Evolutionary conservation across 2,329 filamentous ascomycete genomes (phyloP), one percentile per base, ranked within the genome.

Genomic region (Colletotrichum orchidophilum): DNA sequence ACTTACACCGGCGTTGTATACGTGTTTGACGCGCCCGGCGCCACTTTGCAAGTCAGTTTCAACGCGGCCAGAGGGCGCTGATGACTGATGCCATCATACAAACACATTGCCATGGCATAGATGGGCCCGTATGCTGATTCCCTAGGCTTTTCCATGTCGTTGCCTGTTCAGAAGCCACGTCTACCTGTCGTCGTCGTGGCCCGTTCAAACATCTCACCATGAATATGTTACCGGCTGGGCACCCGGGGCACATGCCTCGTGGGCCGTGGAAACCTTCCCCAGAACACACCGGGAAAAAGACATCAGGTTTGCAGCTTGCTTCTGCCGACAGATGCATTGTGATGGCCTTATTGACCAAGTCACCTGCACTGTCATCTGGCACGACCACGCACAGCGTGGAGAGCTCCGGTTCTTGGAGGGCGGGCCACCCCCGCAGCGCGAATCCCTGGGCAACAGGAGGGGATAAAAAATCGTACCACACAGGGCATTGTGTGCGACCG

Each of bases 381-480:
- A 35, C 15, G 55, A 46, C 15, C 15, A 3, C 35, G 6, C n/a
- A 15, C 33, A 3, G 3, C 26, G 35, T 33, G 53, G 53, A 58
- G 39, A 42, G 18, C 35, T 57, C 39, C 33, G 60, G 50, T 31
- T 29, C 31, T 31, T 29, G 39, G 29, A 12, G 26, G 29, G 15
- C 4, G 11, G n/a, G 9, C 13, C 4, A 21, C 21, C 31, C 39
- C 42, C 53, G 42, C 61, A 54, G 35, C 1, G 6, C 42, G 46
- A 8, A 5, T 33, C 18, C 46, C 53, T 39, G 42, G 53, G 53
- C 33, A 42, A 33, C 29, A 33, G 31, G 13, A 21, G 49, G 35
- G 50, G 39, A 21, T 35, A 49, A 33, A n/a, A 26, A 42, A 66
- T 70, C 62, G 62, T 70, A 70, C 66, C 66, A 66, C 55, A 66